Evolutionary conservation across 345 rosid genomes (phyloP), one percentile per base, ranked within the genome.

Genomic region (Brassica carinata): DNA sequence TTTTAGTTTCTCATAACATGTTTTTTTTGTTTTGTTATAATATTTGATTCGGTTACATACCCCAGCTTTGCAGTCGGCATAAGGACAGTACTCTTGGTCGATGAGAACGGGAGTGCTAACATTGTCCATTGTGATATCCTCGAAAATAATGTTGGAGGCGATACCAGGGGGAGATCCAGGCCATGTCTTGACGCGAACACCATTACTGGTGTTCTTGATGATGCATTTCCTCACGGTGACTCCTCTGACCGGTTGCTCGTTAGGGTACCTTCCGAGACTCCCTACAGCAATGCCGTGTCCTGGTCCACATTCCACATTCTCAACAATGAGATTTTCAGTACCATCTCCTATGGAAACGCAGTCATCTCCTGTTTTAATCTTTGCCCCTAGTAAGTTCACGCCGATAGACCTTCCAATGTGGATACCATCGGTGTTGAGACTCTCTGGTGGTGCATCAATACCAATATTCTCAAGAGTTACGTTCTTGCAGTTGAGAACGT

Each of bases 251-350:
- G 90, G 90, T 5, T 68, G 55, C 74, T 89, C 94, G 2, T 82
- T 43, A 0, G 66, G 81, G 67, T 86, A 83, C 58, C 40, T 88
- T 2, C 96, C 93, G 0, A 89, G 86, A 76, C 90, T 91, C n/a
- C 93, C 92, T 1, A 88, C 40, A 59, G 91, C 79, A 48, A 90
- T 77, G 11, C 92, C 91, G 14, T 87, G 91, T 36, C 95, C 95
- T 0, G 91, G 90, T 15, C 89, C 90, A 34, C 95, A 89, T 3
- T 64, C 79, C 2, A 87, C 83, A 2, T 67, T 67, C 31, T 66
- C 77, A 2, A 87, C 33, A 23, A 33, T 2, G 27, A 89, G 43
- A 9, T 85, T 27, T 8, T 78, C 79, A 79, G 79, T 68, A 8
- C 92, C 91, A 29, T 87, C 87, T 0, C 90, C 90, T 5, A 87